phyloP scores from a whole-genome alignment of 148 eudicot species.

The Salicornia ramosissima region DNA sequence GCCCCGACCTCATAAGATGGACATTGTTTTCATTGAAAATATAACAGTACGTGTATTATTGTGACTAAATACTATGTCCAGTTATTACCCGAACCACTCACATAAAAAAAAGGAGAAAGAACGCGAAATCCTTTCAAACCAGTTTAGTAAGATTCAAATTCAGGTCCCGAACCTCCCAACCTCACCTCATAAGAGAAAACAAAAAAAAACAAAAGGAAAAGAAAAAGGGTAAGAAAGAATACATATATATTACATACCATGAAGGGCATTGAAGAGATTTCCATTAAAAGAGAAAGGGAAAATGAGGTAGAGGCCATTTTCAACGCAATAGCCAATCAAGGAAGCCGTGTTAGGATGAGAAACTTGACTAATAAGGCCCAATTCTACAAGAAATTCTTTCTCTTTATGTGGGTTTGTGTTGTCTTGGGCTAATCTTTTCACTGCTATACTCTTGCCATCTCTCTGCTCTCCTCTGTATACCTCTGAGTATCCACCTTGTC shows the following conservation, averaged over 20 bases:
- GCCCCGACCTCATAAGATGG: too few relatives aligned
- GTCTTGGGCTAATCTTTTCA: constrained; percentile 62
- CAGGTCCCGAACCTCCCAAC: too few relatives aligned
- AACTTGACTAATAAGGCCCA: constrained; percentile 77
- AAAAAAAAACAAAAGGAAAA: too few relatives aligned
- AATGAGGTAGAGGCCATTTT: constrained; percentile 73
- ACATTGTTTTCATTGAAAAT: too few relatives aligned
- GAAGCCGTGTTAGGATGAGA: constrained; percentile 77
- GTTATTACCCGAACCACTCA: too few relatives aligned
- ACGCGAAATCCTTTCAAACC: too few relatives aligned
- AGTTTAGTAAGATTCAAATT: too few relatives aligned
- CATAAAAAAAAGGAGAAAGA: too few relatives aligned
- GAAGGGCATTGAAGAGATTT: constrained; percentile 59
- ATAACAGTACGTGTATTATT: too few relatives aligned
- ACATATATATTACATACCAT: constrained; percentile 53
- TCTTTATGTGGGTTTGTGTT: constrained; percentile 55
- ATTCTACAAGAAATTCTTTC: constrained; percentile 70
- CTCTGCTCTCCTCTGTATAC: constrained; percentile 67
- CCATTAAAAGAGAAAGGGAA: constrained; percentile 74
- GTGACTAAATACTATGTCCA: too few relatives aligned
- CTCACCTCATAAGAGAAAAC: too few relatives aligned
- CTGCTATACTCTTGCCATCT: constrained; percentile 57
- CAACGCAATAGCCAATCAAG: constrained; percentile 66
- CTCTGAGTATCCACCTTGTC: constrained; percentile 89
- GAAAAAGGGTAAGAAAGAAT: too few relatives aligned